Percentiles rank a stretch among this genome's conserved stretches.
phyloP scores from a whole-genome alignment of 768 basidiomycete genomes.

The Tricholoma bakamatsutake region DNA sequence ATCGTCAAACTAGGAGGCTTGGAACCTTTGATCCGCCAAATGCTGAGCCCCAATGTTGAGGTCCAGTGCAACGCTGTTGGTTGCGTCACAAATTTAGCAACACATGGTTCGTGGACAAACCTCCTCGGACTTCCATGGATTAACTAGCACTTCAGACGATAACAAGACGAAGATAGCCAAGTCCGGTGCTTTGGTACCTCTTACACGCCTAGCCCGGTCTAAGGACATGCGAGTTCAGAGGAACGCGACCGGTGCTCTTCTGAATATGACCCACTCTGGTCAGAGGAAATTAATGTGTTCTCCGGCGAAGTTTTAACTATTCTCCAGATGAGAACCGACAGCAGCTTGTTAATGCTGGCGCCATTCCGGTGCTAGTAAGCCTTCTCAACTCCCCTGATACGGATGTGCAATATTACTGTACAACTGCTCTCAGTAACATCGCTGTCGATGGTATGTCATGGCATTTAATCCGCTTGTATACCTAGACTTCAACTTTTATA shows the following conservation, averaged over 20 bases:
- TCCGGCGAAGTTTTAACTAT: constrained; percentile 1
- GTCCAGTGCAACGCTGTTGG: constrained; percentile 99
- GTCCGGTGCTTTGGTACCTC: constrained; percentile 95
- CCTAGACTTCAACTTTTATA: constrained; percentile 20
- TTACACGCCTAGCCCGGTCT: constrained; percentile 91
- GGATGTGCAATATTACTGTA: constrained; percentile 99
- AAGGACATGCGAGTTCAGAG: constrained; percentile 99
- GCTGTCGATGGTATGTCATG: constrained; percentile 77
- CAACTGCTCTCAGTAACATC: constrained; percentile 96
- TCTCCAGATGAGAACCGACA: constrained; percentile 91
- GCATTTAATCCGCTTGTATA: background rate
- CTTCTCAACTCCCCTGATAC: constrained; percentile 94
- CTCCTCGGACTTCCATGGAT: constrained; percentile 9
- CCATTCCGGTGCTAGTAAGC: constrained; percentile 94
- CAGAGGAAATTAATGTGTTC: constrained; percentile 16
- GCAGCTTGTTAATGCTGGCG: constrained; percentile 96
- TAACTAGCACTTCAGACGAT: constrained; percentile 57
- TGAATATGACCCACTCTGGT: constrained; percentile 99
- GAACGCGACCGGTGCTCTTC: constrained; percentile 94
- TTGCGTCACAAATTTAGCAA: constrained; percentile 97
- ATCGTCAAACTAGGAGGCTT: constrained; percentile 97
- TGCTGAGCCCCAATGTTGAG: constrained; percentile 98
- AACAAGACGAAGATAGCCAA: constrained; percentile 99
- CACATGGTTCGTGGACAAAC: constrained; percentile 66
- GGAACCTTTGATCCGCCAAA: constrained; percentile 96